Evolutionary conservation across 345 rosid genomes (phyloP).

Genomic region (Anacardium occidentale): DNA sequence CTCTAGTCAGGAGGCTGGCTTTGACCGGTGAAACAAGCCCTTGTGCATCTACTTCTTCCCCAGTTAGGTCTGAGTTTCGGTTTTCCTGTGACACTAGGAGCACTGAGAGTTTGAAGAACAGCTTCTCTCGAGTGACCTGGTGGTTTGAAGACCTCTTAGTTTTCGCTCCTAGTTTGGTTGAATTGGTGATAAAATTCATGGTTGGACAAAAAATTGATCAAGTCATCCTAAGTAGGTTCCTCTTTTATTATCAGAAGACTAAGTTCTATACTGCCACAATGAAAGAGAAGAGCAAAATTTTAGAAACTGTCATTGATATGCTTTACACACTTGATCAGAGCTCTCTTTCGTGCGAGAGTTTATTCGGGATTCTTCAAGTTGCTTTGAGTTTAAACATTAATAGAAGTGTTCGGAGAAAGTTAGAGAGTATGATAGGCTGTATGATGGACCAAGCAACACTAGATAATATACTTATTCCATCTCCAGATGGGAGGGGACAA

Average conservation of each 20-base stretch:
- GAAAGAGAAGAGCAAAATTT: constrained; percentile 48
- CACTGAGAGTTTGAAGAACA: constrained; percentile 77
- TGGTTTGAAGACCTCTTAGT: constrained; percentile 81
- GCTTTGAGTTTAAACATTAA: constrained; percentile 46
- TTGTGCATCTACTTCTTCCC: constrained; percentile 70
- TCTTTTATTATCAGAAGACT: constrained; percentile 78
- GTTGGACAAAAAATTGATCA: constrained; percentile 57
- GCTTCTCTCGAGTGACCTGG: constrained; percentile 56
- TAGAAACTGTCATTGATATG: constrained; percentile 53
- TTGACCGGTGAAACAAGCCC: constrained; percentile 64
- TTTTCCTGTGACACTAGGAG: constrained; percentile 79
- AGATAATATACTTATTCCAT: constrained; percentile 79
- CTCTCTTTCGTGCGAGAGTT: constrained; percentile 64
- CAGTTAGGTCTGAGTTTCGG: constrained; percentile 69
- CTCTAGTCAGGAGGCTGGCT: constrained; percentile 55
- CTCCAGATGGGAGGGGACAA: constrained; percentile 55
- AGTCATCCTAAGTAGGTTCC: constrained; percentile 52
- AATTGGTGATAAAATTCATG: constrained; percentile 52
- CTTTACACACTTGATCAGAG: constrained; percentile 54
- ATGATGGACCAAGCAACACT: constrained; percentile 74
- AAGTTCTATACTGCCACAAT: constrained; percentile 40
- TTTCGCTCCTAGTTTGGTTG: constrained; percentile 41
- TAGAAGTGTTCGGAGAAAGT: constrained; percentile 50
- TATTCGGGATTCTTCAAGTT: constrained; percentile 63
- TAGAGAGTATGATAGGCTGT: constrained; percentile 82